A percentile compares a stretch with the other conserved stretches of the same genome.
Conservation (phyloP, 768 basidiomycete species). For the Lentinula lateritia region DNA sequence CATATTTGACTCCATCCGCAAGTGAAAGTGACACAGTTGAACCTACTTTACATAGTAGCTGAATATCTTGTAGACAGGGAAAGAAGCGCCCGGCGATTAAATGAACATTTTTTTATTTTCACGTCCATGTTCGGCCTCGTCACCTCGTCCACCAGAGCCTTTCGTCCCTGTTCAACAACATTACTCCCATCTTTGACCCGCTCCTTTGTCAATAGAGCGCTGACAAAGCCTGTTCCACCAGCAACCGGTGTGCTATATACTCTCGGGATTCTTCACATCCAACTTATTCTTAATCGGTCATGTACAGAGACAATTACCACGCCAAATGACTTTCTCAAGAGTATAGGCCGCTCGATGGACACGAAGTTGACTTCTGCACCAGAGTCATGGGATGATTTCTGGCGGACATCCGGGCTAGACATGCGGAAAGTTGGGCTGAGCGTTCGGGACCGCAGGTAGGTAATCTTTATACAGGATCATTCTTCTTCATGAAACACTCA, state of each 20-base stretch:
- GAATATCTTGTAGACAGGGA: too few species aligned
- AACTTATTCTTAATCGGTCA: neutral
- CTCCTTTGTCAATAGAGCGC: slow-evolving; percentile 27
- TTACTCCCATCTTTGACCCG: slow-evolving; percentile 24
- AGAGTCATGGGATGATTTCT: slow-evolving; percentile 69
- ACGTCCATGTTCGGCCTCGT: neutral
- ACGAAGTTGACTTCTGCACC: slow-evolving; percentile 46
- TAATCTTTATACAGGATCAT: slow-evolving; percentile 6
- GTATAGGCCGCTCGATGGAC: slow-evolving; percentile 66
- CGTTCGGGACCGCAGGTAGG: slow-evolving; percentile 68
- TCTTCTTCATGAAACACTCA: slow-evolving; percentile 3
- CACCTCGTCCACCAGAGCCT: neutral
- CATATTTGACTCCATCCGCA: too few species aligned
- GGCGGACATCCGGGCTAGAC: slow-evolving; percentile 50
- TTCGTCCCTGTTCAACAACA: neutral
- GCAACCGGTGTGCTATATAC: slow-evolving; percentile 24
- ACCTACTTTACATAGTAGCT: too few species aligned
- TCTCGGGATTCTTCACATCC: neutral
- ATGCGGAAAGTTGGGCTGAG: slow-evolving; percentile 62
- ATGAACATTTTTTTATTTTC: neutral
- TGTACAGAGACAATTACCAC: slow-evolving; percentile 44
- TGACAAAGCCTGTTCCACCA: slow-evolving; percentile 28
- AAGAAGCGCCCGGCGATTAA: too few species aligned
- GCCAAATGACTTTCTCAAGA: slow-evolving; percentile 61
- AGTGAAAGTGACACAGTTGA: too few species aligned